Base-by-base conservation (phyloP, 1,139 yeast species). In the Hemisphaericaspora lyxosophila region DNA sequence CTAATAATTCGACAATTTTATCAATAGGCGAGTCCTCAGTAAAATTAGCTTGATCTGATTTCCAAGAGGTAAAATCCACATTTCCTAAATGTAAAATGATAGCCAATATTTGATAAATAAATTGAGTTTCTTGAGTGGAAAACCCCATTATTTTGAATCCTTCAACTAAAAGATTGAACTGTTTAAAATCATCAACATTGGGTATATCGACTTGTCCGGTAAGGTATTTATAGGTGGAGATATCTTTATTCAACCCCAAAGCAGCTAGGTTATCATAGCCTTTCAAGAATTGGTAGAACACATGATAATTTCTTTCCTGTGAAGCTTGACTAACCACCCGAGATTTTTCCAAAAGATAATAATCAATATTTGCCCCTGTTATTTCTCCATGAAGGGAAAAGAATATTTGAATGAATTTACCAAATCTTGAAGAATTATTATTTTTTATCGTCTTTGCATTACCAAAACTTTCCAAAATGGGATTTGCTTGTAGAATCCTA, bases 361-460 rank as follows among this genome's bases (percentile, higher is more conserved):
- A 94, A 54, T 92, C 96, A 40, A 94, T 88, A 46, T 86, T 83
- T 8, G 97, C 97, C 8, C 97, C 97, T 17, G 79, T 72, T 29
- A 94, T 83, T 45, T 75, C 74, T 4, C 88, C 89, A 8, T 73
- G 63, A 2, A 67, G 54, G 38, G 78, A 73, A 52, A 92, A 88
- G 59, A 81, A 89, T 42, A 94, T 86, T 52, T 92, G 84, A 46
- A 94, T 88, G 57, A 92, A 94, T 61, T 94, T 94, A 34, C 99
- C 99, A 59, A 94, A 94, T 55, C 99, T 78, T 8, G 98, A 92
- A 7, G 97, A 89, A 59, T 94, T 94, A 59, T 90, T 84, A 59
- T 94, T 94, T 49, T 94, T 79, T 20, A 89, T 88, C 0, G 99
- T 94, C 53, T 92, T 96, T 1, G 99, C 95, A 61, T 94, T 94